Evolutionary conservation across 352 stramenopile genomes (phyloP).

Genomic region (Blastocystis sp.): DNA sequence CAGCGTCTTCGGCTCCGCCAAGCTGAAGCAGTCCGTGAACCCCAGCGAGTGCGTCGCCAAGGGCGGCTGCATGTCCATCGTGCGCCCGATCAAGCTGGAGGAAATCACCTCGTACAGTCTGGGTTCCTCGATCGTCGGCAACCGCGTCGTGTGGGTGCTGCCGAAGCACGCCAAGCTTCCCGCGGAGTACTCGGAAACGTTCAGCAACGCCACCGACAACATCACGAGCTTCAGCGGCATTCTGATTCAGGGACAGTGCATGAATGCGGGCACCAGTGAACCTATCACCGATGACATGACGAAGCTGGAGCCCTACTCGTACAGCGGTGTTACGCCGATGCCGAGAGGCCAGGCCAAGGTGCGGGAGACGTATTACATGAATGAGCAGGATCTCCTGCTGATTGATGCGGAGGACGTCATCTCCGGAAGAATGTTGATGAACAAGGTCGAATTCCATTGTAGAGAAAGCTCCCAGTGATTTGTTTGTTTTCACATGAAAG

Average conservation of each 20-base stretch:
- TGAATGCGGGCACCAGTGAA: not conserved
- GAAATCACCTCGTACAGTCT: slow-evolving; percentile 61
- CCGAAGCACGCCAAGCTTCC: slow-evolving; percentile 9
- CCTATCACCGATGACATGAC: not conserved
- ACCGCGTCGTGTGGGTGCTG: slow-evolving; percentile 29
- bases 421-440: not conserved
- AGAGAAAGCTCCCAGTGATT: not conserved
- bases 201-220: not conserved
- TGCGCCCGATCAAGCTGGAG: not conserved
- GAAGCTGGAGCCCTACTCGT: not conserved
- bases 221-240: not conserved
- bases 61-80: slow-evolving; percentile 43
- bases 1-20: slow-evolving; percentile 78
- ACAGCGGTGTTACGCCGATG: not conserved
- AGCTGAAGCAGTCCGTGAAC: slow-evolving; percentile 76
- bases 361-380: not conserved
- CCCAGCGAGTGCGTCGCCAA: slow-evolving; percentile 72
- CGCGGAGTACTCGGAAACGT: not conserved
- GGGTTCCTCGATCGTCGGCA: not conserved
- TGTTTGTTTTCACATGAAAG: slow-evolving; percentile 81
- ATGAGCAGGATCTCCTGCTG: not conserved
- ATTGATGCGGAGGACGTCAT: not conserved
- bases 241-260: not conserved
- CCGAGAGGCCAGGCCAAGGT: not conserved
- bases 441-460: not conserved